phyloP scores from a whole-genome alignment of 208 protist genomes.

The Acanthamoeba lenticulata region DNA sequence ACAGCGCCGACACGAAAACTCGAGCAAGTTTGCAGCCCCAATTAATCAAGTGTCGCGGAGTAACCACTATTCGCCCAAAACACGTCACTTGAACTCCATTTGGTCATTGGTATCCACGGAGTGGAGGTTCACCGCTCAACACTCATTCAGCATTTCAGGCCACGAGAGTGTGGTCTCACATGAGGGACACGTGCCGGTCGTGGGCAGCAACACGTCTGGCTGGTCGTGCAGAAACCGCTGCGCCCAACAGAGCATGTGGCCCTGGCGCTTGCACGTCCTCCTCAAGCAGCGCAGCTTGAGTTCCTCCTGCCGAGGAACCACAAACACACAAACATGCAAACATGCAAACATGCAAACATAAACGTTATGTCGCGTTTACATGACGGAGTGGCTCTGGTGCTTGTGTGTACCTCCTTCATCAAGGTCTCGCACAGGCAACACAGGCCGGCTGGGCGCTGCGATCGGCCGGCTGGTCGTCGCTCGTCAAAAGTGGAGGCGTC shows the following conservation, averaged over 20 bases:
- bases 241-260: slow-evolving; percentile 58
- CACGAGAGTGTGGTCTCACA: neutral
- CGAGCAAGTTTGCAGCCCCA: no score
- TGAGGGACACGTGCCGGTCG: neutral
- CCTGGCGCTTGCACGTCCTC: neutral
- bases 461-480: neutral
- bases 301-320: neutral
- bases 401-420: neutral
- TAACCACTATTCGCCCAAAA: no score
- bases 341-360: neutral
- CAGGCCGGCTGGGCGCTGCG: neutral
- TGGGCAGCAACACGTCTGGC: slow-evolving; percentile 29
- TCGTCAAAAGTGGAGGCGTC: neutral
- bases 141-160: slow-evolving; percentile 20
- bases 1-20: no score
- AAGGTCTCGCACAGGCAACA: neutral
- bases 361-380: neutral
- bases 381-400: neutral
- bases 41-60: no score
- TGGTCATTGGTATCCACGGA: no score
- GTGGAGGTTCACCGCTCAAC: no score
- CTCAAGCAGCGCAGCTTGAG: neutral
- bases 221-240: slow-evolving; percentile 1
- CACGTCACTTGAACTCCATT: no score
- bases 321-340: neutral